Conservation (phyloP, 2,329 filamentous ascomycete genomes). For the Botrytis fabae region DNA sequence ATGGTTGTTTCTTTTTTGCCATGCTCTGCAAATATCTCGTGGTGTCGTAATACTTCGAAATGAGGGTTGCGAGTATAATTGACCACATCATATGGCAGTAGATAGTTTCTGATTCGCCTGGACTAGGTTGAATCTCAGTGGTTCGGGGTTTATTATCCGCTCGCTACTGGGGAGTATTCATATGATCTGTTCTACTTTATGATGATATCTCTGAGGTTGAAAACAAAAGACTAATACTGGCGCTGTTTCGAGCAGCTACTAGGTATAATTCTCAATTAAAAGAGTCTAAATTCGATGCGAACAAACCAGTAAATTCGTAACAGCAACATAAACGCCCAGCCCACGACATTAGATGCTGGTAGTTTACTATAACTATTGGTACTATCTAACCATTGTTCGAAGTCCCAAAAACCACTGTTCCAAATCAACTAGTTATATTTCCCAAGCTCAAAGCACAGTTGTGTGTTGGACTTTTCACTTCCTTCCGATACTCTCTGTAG, state of each 20-base stretch:
- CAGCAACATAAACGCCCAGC: no score
- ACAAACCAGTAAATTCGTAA: no score
- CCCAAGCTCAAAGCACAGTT: no score
- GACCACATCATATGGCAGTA: not conserved
- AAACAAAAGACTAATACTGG: not conserved
- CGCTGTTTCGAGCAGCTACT: not conserved
- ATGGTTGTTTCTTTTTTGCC: not conserved
- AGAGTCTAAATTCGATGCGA: no score
- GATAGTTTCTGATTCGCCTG: not conserved
- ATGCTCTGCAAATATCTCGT: not conserved
- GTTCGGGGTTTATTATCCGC: not conserved
- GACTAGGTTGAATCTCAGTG: no score
- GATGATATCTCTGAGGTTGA: not conserved
- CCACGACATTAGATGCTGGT: not conserved
- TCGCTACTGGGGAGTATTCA: not conserved
- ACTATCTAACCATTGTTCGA: not conserved
- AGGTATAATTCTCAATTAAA: not conserved
- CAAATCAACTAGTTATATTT: not conserved
- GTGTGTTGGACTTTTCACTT: not conserved
- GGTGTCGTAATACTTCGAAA: not conserved
- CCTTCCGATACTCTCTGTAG: not conserved
- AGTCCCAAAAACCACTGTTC: not conserved
- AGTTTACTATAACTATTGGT: not conserved
- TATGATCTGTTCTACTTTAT: not conserved
- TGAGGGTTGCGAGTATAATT: not conserved